phyloP scores from a whole-genome alignment of 306 rosid genomes.

The Prunus salicina region DNA sequence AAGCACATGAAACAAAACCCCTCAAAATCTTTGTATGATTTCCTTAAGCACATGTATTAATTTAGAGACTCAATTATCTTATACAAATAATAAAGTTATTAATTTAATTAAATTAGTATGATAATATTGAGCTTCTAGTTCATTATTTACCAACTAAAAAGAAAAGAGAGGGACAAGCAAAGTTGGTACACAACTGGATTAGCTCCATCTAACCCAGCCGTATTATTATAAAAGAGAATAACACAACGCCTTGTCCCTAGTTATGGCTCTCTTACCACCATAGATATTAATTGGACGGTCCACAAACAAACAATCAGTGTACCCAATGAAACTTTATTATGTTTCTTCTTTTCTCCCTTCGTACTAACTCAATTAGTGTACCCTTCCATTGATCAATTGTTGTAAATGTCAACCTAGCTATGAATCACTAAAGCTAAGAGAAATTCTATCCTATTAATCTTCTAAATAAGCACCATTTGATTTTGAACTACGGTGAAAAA shows the following conservation, averaged over 20 bases:
- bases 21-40: background rate
- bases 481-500: background rate
- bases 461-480: background rate
- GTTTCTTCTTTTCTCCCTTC: background rate
- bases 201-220: background rate
- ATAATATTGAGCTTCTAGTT: background rate
- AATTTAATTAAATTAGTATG: too few relatives aligned
- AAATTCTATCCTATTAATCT: background rate
- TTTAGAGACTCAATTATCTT: background rate
- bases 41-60: background rate
- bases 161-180: background rate
- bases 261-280: background rate
- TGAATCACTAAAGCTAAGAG: background rate
- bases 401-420: background rate
- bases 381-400: background rate
- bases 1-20: background rate
- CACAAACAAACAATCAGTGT: constrained; percentile 1
- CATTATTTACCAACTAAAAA: background rate
- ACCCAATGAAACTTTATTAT: background rate
- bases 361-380: constrained; percentile 6
- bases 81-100: background rate
- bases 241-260: constrained; percentile 8
- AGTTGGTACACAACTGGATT: background rate
- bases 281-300: constrained; percentile 6
- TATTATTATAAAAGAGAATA: background rate